Base-by-base conservation (phyloP, 495 filamentous ascomycete genomes). In the Aspergillus saccharolyticus region DNA sequence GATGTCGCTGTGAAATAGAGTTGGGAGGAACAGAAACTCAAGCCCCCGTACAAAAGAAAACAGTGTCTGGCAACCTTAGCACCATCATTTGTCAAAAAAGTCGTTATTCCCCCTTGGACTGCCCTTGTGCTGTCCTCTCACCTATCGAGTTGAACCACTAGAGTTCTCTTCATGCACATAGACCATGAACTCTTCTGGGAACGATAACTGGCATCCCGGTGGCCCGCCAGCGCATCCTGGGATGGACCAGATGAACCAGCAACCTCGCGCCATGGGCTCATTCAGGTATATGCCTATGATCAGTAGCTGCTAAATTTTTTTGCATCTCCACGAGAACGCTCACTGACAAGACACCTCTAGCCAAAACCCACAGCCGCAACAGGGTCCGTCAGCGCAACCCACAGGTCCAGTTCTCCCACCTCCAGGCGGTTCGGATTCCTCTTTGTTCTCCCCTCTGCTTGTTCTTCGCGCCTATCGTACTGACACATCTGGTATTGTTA, bases 401-500 rank as follows among this genome's bases (percentile, higher is more conserved):
- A 72, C 75, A 16, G 78, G 78, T 16, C 75, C 76, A 12, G 74
- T 80, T 57, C 73, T 80, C 19, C 71, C 77, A 58, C 77, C 74
- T 56, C 79, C 78, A 63, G 59, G 70, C 51, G 78, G 79, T 82
- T 70, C 73, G 76, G 59, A 57, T 51, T 17, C 50, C 54, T 39
- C 44, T 45, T 39, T 52, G 8, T 44, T 15, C 17, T 52, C 2
- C 52, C 4, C 28, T 18, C 30, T 15, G 0, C 42, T 47, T 14
- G 9, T 24, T 5, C 4, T 28, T 60, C 44, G 42, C 51, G 33
- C 25, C 19, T 19, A 56, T 60, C 63, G 61, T 49, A 61, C 71
- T 74, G 55, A 76, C 62, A 44, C 44, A 25, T 70, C 45, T 63
- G 55, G 62, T 42, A n/a, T 14, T 51, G 14, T 51, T 48, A 78